phyloP scores from a whole-genome alignment of 1,284 basidiomycete species.

The Ganoderma leucocontextum region DNA sequence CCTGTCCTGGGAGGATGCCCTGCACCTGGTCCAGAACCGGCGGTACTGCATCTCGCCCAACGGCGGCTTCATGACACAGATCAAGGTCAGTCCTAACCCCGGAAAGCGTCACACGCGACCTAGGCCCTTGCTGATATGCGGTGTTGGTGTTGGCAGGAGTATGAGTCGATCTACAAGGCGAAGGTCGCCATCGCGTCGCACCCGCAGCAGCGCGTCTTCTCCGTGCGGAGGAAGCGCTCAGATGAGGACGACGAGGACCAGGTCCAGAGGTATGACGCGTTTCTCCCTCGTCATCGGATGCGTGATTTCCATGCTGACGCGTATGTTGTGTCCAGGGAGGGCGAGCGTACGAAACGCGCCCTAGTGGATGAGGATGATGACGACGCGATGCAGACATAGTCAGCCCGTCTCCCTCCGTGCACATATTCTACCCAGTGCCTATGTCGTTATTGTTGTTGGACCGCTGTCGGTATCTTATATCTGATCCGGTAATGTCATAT shows the following conservation, averaged over 20 bases:
- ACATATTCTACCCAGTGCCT: neutral
- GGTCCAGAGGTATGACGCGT: conserved; percentile 49
- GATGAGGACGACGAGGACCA: conserved; percentile 74
- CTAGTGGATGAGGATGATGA: conserved; percentile 38
- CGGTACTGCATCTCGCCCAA: conserved; percentile 92
- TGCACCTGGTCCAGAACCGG: conserved; percentile 87
- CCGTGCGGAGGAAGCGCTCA: conserved; percentile 68
- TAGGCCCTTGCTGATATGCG: neutral
- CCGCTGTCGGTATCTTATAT: conserved; percentile 5
- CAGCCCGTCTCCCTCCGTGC: neutral
- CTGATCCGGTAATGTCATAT: conserved; percentile 9
- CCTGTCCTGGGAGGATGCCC: conserved; percentile 84
- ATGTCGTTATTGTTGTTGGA: conserved; percentile 1
- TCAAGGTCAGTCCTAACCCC: conserved; percentile 68
- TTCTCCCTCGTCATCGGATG: conserved; percentile 2
- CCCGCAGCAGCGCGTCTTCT: conserved; percentile 52
- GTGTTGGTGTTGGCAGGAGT: conserved; percentile 62
- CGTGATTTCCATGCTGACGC: neutral
- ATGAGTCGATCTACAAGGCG: conserved; percentile 88
- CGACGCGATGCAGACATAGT: conserved; percentile 41
- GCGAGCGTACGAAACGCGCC: conserved; percentile 39
- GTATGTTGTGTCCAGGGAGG: conserved; percentile 27
- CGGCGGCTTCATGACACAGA: conserved; percentile 86
- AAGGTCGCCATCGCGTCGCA: conserved; percentile 68
- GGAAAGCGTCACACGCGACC: neutral